Evolutionary conservation across 345 rosid species (phyloP).

Genomic region (Trapa bicornis): DNA sequence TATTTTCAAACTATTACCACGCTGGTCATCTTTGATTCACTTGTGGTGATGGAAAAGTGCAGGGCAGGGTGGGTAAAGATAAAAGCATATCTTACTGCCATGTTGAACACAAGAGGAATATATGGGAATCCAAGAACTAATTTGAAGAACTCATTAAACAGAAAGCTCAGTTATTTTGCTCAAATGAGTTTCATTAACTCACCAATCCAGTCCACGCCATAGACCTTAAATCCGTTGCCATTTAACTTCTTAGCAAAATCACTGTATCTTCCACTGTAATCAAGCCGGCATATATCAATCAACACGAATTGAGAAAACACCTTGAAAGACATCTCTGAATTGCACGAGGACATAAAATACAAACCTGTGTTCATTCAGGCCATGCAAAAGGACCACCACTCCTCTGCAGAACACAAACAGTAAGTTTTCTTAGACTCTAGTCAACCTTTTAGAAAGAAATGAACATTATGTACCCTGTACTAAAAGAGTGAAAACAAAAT

Average conservation of each 20-base stretch:
- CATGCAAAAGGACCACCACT: constrained; percentile 63
- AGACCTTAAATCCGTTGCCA: constrained; percentile 72
- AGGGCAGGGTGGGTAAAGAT: not conserved
- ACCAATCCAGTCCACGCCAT: constrained; percentile 96
- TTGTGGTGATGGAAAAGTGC: not conserved
- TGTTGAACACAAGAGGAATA: not conserved
- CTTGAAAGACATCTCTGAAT: not conserved
- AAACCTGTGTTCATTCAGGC: constrained; percentile 92
- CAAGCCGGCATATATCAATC: not conserved
- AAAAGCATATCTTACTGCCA: not conserved
- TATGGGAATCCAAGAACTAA: not conserved
- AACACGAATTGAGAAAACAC: not conserved
- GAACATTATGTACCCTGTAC: not conserved
- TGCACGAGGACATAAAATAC: constrained; percentile 2
- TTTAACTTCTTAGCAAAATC: constrained; percentile 77
- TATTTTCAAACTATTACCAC: not conserved
- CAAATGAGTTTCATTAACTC: constrained; percentile 11
- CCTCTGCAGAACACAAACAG: constrained; percentile 43
- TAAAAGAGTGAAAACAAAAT: too few species aligned
- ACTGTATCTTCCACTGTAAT: constrained; percentile 67
- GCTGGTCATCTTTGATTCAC: not conserved
- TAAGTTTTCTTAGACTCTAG: not conserved
- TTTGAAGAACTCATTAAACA: not conserved
- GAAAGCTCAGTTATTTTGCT: not conserved
- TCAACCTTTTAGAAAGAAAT: not conserved